Conservation (phyloP, 176 grass and related monocot genomes). For the Rhynchospora tenuis region DNA sequence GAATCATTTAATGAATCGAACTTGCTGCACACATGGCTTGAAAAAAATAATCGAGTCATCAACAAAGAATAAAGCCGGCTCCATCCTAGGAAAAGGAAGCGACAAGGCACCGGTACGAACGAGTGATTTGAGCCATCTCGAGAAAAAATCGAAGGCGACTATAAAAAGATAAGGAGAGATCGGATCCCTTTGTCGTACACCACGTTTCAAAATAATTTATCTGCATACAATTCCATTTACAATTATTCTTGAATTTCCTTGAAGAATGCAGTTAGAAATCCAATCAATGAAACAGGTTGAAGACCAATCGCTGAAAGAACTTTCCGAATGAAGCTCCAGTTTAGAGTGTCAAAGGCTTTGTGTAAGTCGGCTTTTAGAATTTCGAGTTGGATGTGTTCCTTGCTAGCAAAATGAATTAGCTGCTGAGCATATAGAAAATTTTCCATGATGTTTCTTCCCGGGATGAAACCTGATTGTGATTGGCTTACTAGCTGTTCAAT, state of each 20-base stretch:
- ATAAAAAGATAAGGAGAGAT: background rate
- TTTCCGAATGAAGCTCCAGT: background rate
- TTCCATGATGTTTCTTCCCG: background rate
- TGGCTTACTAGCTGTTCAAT: background rate
- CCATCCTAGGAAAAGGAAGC: too few relatives aligned
- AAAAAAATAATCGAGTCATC: too few relatives aligned
- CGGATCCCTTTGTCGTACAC: background rate
- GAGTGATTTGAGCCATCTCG: background rate
- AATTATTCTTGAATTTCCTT: background rate
- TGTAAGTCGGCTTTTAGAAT: background rate
- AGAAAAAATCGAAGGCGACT: background rate
- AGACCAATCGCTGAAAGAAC: background rate
- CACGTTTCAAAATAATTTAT: background rate
- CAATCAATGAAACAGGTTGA: background rate
- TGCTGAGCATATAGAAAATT: background rate
- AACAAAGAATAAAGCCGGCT: too few relatives aligned
- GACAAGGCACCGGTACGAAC: too few relatives aligned
- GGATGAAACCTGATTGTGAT: background rate
- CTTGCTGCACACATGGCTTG: too few relatives aligned
- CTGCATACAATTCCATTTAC: background rate
- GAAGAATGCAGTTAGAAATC: background rate
- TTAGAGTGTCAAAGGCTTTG: background rate
- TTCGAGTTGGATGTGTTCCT: background rate
- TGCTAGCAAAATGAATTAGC: background rate
- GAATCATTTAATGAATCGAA: too few relatives aligned